These are phyloP conservation scores for Bacidia rubella DNA, from an alignment of 495 filamentous ascomycete species.

Conservation along the genomic window DNA sequence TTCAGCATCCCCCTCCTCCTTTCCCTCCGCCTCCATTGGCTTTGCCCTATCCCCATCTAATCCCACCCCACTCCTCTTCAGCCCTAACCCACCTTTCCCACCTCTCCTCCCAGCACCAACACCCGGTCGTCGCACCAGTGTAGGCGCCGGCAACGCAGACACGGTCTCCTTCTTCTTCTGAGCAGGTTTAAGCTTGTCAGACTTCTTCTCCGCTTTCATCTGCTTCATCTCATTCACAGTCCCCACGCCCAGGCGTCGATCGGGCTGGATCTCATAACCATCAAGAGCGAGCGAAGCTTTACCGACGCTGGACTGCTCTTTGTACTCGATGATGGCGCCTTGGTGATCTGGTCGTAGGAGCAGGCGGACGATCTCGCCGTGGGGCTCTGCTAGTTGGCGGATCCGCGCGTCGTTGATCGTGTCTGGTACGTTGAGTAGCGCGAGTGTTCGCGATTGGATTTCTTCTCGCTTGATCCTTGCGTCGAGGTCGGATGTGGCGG, in stretches of 20 bases:
- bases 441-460: conserved; percentile 38
- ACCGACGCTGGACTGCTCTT: conserved; percentile 52
- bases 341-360: conserved; percentile 55
- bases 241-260: conserved; percentile 53
- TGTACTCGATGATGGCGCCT: conserved; percentile 81
- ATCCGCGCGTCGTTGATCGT: conserved; percentile 52
- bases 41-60: conserved; percentile 21
- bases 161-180: conserved; percentile 12
- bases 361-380: conserved; percentile 41
- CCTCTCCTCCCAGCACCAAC: conserved; percentile 38
- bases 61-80: conserved; percentile 38
- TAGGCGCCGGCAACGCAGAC: conserved; percentile 35
- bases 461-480: conserved; percentile 7
- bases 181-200: conserved; percentile 30
- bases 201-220: conserved; percentile 42
- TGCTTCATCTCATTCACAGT: conserved; percentile 53
- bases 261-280: conserved; percentile 50
- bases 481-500: conserved; percentile 7
- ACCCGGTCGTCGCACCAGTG: conserved; percentile 43
- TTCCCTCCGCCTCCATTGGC: conserved; percentile 16
- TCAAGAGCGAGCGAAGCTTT: conserved; percentile 64
- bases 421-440: conserved; percentile 48
- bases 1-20: conserved; percentile 12
- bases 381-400: conserved; percentile 45
- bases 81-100: conserved; percentile 40